These are phyloP conservation scores for Prunus mume DNA, from an alignment of 306 rosid species.

Conservation along the genomic window DNA sequence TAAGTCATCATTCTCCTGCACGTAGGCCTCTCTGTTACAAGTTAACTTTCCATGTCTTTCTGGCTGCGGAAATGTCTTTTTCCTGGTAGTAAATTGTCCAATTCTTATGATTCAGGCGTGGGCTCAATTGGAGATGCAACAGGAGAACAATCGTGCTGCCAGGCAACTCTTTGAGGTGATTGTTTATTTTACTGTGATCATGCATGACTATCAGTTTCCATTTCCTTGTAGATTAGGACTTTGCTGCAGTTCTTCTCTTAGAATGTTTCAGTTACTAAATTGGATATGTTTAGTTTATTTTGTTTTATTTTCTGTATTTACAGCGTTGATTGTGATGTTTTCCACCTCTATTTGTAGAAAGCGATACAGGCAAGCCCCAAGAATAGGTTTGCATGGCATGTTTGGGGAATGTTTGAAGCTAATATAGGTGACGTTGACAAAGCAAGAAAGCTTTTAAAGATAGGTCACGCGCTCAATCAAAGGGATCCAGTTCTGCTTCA, in stretches of 20 bases:
- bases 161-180: conserved; percentile 83
- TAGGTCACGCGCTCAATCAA: conserved; percentile 87
- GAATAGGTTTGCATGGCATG: conserved; percentile 95
- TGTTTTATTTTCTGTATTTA: neutral
- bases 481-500: conserved; percentile 94
- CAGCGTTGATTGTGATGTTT: conserved; percentile 13
- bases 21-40: conserved; percentile 6
- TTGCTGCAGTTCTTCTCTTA: neutral
- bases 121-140: conserved; percentile 94
- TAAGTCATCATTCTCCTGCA: conserved; percentile 42
- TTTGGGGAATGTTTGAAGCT: conserved; percentile 97
- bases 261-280: conserved; percentile 3
- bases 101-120: conserved; percentile 56
- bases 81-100: neutral
- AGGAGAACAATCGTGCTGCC: conserved; percentile 63
- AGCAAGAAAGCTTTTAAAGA: conserved; percentile 80
- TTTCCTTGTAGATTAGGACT: neutral
- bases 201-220: neutral
- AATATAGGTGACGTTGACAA: conserved; percentile 60
- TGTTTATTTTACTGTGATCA: neutral
- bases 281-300: neutral
- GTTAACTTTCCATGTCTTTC: conserved; percentile 6
- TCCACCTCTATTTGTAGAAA: conserved; percentile 43
- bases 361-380: conserved; percentile 94
- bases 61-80: neutral